Percentiles rank a stretch among this genome's conserved stretches.
These are phyloP conservation scores for Davidsoniella neocaledoniae DNA, from an alignment of 2,329 filamentous ascomycete genomes.

Conservation along the genomic window DNA sequence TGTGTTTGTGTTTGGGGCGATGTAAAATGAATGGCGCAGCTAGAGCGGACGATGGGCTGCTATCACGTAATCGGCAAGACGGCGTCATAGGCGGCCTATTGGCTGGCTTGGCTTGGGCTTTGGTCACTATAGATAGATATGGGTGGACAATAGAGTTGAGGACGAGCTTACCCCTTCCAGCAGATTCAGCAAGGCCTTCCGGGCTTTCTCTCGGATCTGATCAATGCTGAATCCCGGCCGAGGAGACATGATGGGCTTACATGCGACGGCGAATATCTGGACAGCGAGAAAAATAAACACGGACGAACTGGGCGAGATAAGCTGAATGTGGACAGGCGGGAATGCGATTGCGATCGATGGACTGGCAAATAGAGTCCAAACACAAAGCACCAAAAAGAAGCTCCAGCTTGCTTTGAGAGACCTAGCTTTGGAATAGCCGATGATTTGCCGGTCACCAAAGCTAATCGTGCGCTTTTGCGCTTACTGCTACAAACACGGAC, in stretches of 20 bases:
- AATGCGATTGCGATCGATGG: not conserved
- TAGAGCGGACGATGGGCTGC: not conserved
- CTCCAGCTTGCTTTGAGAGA: not conserved
- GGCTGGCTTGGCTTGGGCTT: no score
- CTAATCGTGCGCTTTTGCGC: not conserved
- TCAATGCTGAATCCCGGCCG: conserved; percentile 55
- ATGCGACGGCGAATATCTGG: not conserved
- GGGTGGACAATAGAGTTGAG: not conserved
- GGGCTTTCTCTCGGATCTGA: conserved; percentile 63
- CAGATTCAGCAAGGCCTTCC: conserved; percentile 75
- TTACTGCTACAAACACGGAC: no score
- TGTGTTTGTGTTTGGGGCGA: not conserved
- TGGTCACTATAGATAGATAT: no score
- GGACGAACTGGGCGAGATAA: not conserved
- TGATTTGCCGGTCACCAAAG: not conserved
- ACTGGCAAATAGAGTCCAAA: not conserved
- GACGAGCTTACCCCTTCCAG: conserved; percentile 69
- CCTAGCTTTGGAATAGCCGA: not conserved
- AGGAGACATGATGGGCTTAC: conserved; percentile 43
- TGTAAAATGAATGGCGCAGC: not conserved
- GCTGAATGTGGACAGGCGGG: not conserved
- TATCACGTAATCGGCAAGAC: no score
- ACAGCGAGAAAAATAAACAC: not conserved
- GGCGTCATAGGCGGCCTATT: no score
- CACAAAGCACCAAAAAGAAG: not conserved